Evolutionary conservation across 495 filamentous ascomycete genomes (phyloP).

Genomic region (Aspergillus cavernicola): DNA sequence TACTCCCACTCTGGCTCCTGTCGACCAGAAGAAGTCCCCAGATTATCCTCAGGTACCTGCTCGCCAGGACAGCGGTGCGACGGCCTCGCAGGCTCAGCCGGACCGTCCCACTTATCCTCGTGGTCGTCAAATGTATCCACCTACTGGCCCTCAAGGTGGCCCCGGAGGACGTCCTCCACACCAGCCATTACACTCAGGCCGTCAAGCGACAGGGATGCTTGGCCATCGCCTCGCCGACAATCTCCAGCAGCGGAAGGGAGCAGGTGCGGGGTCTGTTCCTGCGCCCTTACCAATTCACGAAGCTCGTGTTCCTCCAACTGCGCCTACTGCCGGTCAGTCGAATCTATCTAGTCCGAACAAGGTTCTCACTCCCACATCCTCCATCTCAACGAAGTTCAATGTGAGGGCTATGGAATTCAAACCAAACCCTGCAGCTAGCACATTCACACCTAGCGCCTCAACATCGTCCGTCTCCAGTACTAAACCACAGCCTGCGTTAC

Average conservation of each 20-base stretch:
- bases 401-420: conserved; percentile 80
- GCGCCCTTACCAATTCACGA: conserved; percentile 55
- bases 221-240: conserved; percentile 53
- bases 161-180: conserved; percentile 33
- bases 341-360: conserved; percentile 42
- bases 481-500: conserved; percentile 47
- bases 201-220: conserved; percentile 44
- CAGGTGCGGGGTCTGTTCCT: conserved; percentile 42
- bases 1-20: conserved; percentile 19
- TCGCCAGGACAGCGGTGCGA: conserved; percentile 30
- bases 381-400: conserved; percentile 67
- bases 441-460: conserved; percentile 66
- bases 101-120: conserved; percentile 45
- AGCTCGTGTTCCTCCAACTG: conserved; percentile 45
- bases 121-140: conserved; percentile 43
- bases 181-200: conserved; percentile 40
- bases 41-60: conserved; percentile 26
- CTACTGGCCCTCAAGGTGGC: conserved; percentile 42
- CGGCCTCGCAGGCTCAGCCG: conserved; percentile 29
- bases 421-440: conserved; percentile 70
- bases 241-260: conserved; percentile 54
- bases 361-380: conserved; percentile 47
- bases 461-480: conserved; percentile 56
- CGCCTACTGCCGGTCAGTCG: conserved; percentile 44
- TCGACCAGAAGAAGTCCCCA: conserved; percentile 34